Conservation (phyloP, 228 moss, liverwort and hornwort species). For the Sphagnum magellanicum region DNA sequence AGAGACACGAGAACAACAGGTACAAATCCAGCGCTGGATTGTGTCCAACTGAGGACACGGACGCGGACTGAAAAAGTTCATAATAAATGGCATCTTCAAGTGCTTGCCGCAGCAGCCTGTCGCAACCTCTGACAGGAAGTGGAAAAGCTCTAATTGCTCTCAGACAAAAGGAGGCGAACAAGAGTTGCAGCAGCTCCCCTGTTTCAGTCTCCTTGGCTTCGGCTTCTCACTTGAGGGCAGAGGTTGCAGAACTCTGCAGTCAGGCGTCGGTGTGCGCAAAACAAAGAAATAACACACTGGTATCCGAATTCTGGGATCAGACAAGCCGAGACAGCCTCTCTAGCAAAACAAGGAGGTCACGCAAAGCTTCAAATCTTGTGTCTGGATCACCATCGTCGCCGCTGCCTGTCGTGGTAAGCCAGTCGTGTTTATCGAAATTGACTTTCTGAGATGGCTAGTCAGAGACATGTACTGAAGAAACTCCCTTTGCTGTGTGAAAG, state of each 20-base stretch:
- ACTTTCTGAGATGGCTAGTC: not conserved
- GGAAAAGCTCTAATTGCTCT: too few species aligned
- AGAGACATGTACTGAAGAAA: not conserved
- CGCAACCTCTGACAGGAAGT: too few species aligned
- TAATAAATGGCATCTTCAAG: too few species aligned
- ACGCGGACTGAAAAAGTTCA: too few species aligned
- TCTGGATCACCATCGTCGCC: conserved; percentile 5
- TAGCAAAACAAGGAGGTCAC: conserved; percentile 10
- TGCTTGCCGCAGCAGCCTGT: too few species aligned
- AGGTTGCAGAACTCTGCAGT: conserved; percentile 14
- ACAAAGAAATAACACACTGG: conserved; percentile 4
- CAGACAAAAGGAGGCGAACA: too few species aligned
- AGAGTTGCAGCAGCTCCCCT: too few species aligned
- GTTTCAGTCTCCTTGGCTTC: conserved; percentile 7
- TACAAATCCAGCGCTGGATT: too few species aligned
- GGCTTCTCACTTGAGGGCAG: conserved; percentile 10
- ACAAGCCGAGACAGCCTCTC: conserved; percentile 17
- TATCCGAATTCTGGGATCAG: conserved; percentile 32
- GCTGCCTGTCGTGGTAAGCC: conserved; percentile 31
- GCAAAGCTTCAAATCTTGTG: not conserved
- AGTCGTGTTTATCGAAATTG: not conserved
- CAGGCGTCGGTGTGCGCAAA: conserved; percentile 10
- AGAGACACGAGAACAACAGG: too few species aligned
- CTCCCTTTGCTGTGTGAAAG: not conserved
- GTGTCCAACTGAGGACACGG: too few species aligned